Conservation (phyloP, 345 rosid species). For the Rhodamnia argentea region DNA sequence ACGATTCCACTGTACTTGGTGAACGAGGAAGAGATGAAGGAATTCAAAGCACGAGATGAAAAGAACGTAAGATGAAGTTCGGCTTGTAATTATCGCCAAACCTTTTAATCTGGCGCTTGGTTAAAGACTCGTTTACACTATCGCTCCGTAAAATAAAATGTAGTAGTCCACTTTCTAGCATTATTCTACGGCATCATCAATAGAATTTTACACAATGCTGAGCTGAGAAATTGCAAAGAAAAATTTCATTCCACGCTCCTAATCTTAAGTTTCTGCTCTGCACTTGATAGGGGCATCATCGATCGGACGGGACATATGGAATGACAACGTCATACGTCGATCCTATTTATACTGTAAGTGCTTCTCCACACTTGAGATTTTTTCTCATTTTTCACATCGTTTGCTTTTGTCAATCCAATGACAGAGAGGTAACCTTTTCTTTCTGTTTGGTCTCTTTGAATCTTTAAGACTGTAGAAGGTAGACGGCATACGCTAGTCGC, state of each 20-base stretch:
- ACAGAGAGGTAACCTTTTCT: background rate
- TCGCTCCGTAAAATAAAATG: background rate
- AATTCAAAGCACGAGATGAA: background rate
- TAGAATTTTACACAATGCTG: background rate
- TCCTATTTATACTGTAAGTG: background rate
- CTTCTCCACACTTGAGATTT: background rate
- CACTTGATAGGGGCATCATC: background rate
- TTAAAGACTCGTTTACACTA: background rate
- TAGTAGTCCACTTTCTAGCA: background rate
- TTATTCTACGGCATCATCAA: background rate
- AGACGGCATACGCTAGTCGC: background rate
- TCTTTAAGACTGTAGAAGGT: background rate
- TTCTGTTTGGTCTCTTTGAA: background rate
- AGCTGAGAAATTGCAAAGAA: background rate
- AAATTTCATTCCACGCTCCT: background rate
- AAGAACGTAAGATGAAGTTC: background rate
- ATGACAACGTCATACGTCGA: background rate
- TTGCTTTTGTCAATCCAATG: background rate
- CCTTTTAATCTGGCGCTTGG: background rate
- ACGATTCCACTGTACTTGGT: background rate
- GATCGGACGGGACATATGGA: background rate
- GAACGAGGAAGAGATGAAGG: background rate
- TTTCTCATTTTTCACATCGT: background rate
- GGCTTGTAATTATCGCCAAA: background rate
- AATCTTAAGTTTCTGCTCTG: background rate